Conservation (phyloP, 2,329 filamentous ascomycete species). For the Diaporthe velutina region DNA sequence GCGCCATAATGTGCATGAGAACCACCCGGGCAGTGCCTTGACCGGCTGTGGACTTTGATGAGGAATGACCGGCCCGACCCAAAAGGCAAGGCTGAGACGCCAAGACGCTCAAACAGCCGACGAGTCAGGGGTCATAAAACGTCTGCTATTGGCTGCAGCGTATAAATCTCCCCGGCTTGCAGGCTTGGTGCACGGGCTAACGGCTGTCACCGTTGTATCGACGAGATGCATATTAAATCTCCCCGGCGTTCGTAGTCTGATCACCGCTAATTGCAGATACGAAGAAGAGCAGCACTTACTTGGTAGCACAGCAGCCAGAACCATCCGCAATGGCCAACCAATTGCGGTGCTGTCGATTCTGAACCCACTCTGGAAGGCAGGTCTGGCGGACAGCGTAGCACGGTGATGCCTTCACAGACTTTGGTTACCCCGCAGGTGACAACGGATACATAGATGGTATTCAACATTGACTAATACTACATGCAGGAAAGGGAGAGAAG, state of each 20-base stretch:
- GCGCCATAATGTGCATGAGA: not conserved
- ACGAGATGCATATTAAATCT: not conserved
- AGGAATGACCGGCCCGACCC: not conserved
- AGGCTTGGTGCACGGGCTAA: not conserved
- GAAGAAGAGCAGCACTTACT: not conserved
- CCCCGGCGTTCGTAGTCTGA: not conserved
- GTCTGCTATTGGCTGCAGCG: not conserved
- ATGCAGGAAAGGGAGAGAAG: not conserved
- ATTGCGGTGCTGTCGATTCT: not conserved
- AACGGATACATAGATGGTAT: not conserved
- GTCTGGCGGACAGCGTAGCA: not conserved
- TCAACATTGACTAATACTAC: not conserved
- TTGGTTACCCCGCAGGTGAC: not conserved
- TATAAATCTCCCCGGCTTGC: too few species aligned
- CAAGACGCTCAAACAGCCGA: not conserved
- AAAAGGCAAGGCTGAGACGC: constrained; percentile 1
- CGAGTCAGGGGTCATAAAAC: not conserved
- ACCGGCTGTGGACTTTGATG: not conserved
- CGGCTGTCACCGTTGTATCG: not conserved
- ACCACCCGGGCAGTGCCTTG: not conserved
- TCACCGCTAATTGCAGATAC: constrained; percentile 10
- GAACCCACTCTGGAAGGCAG: not conserved
- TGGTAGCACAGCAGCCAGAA: not conserved
- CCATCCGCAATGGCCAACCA: constrained; percentile 7
- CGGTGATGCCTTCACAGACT: not conserved